Evolutionary conservation across 768 basidiomycete species (phyloP), one percentile per base, ranked within the genome.

Genomic region (Russula foetens): DNA sequence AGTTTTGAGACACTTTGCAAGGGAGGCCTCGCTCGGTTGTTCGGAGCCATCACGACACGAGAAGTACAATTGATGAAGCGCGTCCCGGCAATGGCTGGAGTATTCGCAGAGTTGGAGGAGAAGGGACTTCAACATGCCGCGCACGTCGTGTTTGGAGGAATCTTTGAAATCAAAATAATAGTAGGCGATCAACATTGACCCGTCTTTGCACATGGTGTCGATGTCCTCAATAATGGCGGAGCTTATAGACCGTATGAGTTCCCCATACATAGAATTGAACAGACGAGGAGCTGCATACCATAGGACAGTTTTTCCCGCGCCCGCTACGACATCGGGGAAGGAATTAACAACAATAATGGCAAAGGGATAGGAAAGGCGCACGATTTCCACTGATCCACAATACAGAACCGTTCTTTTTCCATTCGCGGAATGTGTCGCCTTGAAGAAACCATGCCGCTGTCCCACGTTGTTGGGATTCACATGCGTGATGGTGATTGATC

Each of bases 91-190:
- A 21, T 3, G 19, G 45, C 28, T 33, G 35, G 53, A 54, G 17
- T 38, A 1, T 2, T 35, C 31, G 33, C 33, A 4, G 11, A 39
- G 46, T 47, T 56, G 45, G 33, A n/a, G n/a, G 9, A 56, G 45
- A 56, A 47, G 44, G 12, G 45, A 59, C 0, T 24, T 24, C 8
- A 59, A 45, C 7, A 53, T 15, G 7, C 58, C 58, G 6, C 21
- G 51, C 24, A 47, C 6, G 14, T 48, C 21, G 17, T 28, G 35
- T 26, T 56, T 47, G 1, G 35, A 56, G 7, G 33, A 11, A 47
- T 47, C 45, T 8, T 56, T 56, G 11, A 38, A 56, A 26, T 56
- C 55, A 26, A 56, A 56, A 9, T 56, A 56, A 24, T 47, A 28
- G 6, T 56, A 47, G 4, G 52, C 26, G 11, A 53, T 28, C 52